Conservation (phyloP, 179 eudicot species). For the Sideroxylon spinosum region DNA sequence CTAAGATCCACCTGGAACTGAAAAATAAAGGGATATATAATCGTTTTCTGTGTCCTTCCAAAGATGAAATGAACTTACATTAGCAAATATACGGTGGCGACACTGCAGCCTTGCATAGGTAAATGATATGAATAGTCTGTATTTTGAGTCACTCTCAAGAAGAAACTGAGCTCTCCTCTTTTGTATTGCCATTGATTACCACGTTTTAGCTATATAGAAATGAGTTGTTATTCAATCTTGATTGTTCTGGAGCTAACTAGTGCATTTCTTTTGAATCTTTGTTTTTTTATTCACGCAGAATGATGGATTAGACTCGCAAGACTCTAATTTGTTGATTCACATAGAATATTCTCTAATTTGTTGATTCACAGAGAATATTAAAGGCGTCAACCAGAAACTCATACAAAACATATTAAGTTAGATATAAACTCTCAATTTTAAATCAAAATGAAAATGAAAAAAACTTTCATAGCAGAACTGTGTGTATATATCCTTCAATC, state of each 20-base stretch:
- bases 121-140: background rate
- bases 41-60: background rate
- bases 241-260: background rate
- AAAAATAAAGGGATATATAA: background rate
- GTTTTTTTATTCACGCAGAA: background rate
- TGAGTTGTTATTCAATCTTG: background rate
- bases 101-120: background rate
- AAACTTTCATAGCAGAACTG: too few species aligned
- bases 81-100: background rate
- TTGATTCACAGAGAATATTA: too few species aligned
- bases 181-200: background rate
- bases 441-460: too few species aligned
- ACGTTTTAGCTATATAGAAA: background rate
- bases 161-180: background rate
- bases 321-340: too few species aligned
- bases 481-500: too few species aligned
- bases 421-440: too few species aligned
- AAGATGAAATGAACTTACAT: background rate
- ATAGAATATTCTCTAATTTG: too few species aligned
- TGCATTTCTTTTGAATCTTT: background rate
- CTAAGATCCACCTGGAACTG: background rate
- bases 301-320: too few species aligned
- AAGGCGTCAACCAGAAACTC: too few species aligned
- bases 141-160: background rate
- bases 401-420: too few species aligned